Evolutionary conservation across 345 rosid genomes (phyloP).

Genomic region (Atalantia buxifolia): DNA sequence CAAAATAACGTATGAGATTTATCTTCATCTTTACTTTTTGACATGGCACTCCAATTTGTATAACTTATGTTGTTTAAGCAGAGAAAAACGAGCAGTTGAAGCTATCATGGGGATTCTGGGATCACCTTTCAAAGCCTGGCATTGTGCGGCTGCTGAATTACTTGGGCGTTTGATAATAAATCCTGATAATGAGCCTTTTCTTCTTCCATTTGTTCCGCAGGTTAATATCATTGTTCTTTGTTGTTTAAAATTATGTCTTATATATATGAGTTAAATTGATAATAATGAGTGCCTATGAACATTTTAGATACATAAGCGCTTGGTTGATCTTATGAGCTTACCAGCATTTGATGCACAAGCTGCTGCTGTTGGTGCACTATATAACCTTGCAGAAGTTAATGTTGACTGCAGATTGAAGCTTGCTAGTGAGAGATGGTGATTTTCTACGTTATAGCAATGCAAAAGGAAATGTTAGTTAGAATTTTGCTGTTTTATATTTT

Average conservation of each 20-base stretch:
- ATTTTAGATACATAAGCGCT: constrained; percentile 83
- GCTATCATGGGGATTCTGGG: constrained; percentile 83
- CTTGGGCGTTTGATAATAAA: constrained; percentile 93
- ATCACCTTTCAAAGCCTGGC: constrained; percentile 85
- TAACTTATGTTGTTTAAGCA: constrained; percentile 26
- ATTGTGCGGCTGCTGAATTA: constrained; percentile 93
- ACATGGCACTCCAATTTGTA: constrained; percentile 8
- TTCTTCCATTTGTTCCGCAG: constrained; percentile 85
- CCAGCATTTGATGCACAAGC: constrained; percentile 89
- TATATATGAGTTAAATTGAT: neutral
- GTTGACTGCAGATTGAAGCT: constrained; percentile 98
- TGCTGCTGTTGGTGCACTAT: constrained; percentile 93
- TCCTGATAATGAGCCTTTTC: constrained; percentile 94
- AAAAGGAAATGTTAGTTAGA: neutral
- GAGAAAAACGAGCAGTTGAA: constrained; percentile 89
- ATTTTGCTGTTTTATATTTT: neutral
- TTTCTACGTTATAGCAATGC: neutral
- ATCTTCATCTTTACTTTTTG: constrained; percentile 4
- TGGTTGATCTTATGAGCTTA: constrained; percentile 82
- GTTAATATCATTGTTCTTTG: constrained; percentile 25
- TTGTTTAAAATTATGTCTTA: neutral
- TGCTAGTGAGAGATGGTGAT: constrained; percentile 90
- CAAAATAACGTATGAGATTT: constrained; percentile 66
- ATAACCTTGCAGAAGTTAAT: constrained; percentile 90
- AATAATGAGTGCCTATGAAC: neutral